Evolutionary conservation across 495 filamentous ascomycete genomes (phyloP), one percentile per base, ranked within the genome.

Genomic region (Penicillium simplicissimum): DNA sequence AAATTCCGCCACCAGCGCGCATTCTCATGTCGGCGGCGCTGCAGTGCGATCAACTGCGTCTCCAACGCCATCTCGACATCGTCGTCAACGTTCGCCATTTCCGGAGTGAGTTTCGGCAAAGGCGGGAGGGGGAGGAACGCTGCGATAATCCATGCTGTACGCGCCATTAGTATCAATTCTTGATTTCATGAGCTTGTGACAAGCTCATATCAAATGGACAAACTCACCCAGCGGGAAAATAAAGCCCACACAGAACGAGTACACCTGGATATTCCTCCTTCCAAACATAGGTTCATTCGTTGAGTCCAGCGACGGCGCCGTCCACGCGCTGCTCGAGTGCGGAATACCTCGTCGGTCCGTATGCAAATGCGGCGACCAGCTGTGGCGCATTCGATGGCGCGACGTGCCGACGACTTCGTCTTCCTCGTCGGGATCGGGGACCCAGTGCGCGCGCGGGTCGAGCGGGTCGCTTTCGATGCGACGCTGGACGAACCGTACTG

Each of bases 1-100:
- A 97, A 80, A 60, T 85, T 90, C 60, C 95, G 84, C 95, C 95
- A 98, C 93, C 94, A 97, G 38, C 85, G 82, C 13, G 92, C 92
- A 70, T 92, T 97, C 66, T 90, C 82, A 70, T 90, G 91, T 52
- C 84, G 82, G 40, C 80, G 79, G 52, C 87, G 84, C 63, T 91
- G 87, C 23, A 85, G 66, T 31, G 68, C 66, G 47, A 66, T 68
- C 49, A 79, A 68, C 61, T 70, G 79, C 64, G 75, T 74, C 40
- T 79, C 80, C 57, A 80, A 77, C 23, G 82, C 78, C 17, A 68
- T 65, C 57, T 81, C 81, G 13, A 82, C 68, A 42, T 75, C 69
- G n/a, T 63, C 60, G 14, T 71, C 69, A 2, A 70, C 62, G 35
- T 71, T 64, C 31, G 66, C 40, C 61, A 65, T 71, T 52, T 71